These are phyloP conservation scores for Verticillium tricorpus DNA, from an alignment of 2,329 filamentous ascomycete genomes.

Conservation along the genomic window DNA sequence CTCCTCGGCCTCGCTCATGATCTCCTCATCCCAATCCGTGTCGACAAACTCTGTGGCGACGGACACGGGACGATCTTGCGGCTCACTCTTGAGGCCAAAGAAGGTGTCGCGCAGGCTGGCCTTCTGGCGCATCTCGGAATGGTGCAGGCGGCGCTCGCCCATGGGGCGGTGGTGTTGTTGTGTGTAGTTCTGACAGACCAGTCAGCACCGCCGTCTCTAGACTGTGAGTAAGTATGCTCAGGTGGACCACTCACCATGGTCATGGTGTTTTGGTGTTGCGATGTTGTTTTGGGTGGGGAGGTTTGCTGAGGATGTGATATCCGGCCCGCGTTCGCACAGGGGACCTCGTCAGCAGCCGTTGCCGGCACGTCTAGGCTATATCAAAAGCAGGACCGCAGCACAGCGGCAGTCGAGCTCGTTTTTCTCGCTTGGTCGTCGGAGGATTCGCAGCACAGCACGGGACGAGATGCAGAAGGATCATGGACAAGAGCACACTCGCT, in stretches of 20 bases:
- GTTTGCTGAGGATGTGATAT: not conserved
- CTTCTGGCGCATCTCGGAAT: slow-evolving; percentile 48
- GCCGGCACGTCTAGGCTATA: slow-evolving; percentile 1
- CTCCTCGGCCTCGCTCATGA: slow-evolving; percentile 55
- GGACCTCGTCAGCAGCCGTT: slow-evolving; percentile 4
- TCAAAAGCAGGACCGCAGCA: not conserved
- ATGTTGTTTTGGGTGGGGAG: not conserved
- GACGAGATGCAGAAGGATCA: not conserved
- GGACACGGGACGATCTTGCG: slow-evolving; percentile 57
- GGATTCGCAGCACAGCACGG: not conserved
- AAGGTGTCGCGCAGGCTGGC: slow-evolving; percentile 50
- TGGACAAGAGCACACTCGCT: not conserved
- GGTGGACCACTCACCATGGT: slow-evolving; percentile 25
- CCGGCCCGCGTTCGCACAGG: slow-evolving; percentile 2
- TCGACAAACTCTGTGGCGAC: slow-evolving; percentile 75
- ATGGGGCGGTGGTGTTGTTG: slow-evolving; percentile 24
- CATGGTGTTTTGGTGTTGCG: slow-evolving; percentile 14
- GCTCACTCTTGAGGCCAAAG: slow-evolving; percentile 52
- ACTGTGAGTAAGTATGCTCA: not conserved
- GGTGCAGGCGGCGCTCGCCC: slow-evolving; percentile 32
- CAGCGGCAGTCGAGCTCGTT: not conserved
- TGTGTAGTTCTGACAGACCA: slow-evolving; percentile 26
- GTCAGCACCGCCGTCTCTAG: slow-evolving; percentile 2
- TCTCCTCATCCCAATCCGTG: slow-evolving; percentile 65
- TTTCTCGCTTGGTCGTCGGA: not conserved